phyloP scores from a whole-genome alignment of 2,329 filamentous ascomycete species.

The Alternaria incomplexa region DNA sequence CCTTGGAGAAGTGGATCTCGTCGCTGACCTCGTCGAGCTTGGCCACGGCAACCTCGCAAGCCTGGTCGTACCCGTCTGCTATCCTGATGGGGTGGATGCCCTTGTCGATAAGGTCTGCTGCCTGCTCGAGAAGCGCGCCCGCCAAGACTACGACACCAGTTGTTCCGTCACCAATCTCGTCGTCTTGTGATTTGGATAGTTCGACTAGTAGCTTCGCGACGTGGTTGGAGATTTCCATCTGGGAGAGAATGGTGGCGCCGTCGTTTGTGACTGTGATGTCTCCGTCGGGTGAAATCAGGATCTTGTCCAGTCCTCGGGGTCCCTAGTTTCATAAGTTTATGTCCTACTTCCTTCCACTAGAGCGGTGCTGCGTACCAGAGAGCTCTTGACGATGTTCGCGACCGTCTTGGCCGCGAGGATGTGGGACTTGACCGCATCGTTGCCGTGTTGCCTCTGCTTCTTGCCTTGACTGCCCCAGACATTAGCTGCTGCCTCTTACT shows the following conservation, averaged over 20 bases:
- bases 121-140: slow-evolving; percentile 92
- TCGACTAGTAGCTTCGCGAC: slow-evolving; percentile 96
- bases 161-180: slow-evolving; percentile 98
- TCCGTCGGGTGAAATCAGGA: slow-evolving; percentile 96
- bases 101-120: slow-evolving; percentile 98
- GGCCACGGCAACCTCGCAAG: slow-evolving; percentile 93
- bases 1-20: slow-evolving; percentile 80
- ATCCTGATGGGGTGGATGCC: slow-evolving; percentile 99
- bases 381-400: slow-evolving; percentile 96
- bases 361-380: slow-evolving; percentile 63
- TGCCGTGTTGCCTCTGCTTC: slow-evolving; percentile 96
- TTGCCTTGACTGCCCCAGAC: slow-evolving; percentile 76
- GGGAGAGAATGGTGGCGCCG: slow-evolving; percentile 93
- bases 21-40: slow-evolving; percentile 95
- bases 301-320: slow-evolving; percentile 96
- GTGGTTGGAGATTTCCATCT: slow-evolving; percentile 99
- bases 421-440: slow-evolving; percentile 96
- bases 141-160: slow-evolving; percentile 97
- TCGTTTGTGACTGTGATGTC: slow-evolving; percentile 99
- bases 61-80: slow-evolving; percentile 96
- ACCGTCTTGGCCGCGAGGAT: slow-evolving; percentile 96
- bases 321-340: slow-evolving; percentile 58
- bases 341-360: background rate
- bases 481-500: slow-evolving; percentile 29
- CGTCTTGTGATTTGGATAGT: slow-evolving; percentile 97